These are phyloP conservation scores for Gossypium davidsonii DNA, from an alignment of 441 rosid genomes.

Conservation along the genomic window DNA sequence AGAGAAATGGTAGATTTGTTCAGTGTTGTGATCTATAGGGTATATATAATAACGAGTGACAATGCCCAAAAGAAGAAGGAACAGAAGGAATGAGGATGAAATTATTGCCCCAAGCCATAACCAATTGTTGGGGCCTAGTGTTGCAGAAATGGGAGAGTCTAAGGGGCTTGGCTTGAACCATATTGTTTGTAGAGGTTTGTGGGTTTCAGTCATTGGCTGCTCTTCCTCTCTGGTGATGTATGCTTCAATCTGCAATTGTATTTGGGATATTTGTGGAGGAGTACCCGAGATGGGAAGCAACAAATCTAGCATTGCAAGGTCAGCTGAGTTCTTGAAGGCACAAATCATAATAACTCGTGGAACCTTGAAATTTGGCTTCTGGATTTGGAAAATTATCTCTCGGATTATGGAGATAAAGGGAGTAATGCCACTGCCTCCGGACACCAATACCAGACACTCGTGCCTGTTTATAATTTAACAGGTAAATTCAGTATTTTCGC, in stretches of 20 bases:
- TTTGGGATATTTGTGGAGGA: constrained; percentile 7
- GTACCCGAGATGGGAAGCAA: constrained; percentile 29
- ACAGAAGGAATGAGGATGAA: constrained; percentile 32
- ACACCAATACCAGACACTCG: constrained; percentile 24
- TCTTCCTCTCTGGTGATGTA: constrained; percentile 28
- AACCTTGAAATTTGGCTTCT: constrained; percentile 6
- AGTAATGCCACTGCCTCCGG: constrained; percentile 40
- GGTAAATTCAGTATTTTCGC: no score
- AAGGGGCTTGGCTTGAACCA: constrained; percentile 28
- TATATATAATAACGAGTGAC: constrained; percentile 31
- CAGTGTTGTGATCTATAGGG: constrained; percentile 19
- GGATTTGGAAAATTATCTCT: constrained; percentile 27
- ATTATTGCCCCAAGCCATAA: constrained; percentile 29
- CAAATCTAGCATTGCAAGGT: constrained; percentile 32
- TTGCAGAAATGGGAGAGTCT: constrained; percentile 23
- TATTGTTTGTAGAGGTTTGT: constrained; percentile 22
- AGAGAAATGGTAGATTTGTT: constrained; percentile 25
- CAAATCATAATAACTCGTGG: constrained; percentile 26
- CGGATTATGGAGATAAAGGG: constrained; percentile 37
- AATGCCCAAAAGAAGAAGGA: constrained; percentile 31
- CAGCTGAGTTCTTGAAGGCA: constrained; percentile 28
- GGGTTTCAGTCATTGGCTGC: constrained; percentile 3
- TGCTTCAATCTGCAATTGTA: constrained; percentile 23
- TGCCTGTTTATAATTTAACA: constrained; percentile 19
- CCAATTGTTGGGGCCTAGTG: constrained; percentile 30